phyloP scores from a whole-genome alignment of 495 filamentous ascomycete species.

The Halenospora varia region DNA sequence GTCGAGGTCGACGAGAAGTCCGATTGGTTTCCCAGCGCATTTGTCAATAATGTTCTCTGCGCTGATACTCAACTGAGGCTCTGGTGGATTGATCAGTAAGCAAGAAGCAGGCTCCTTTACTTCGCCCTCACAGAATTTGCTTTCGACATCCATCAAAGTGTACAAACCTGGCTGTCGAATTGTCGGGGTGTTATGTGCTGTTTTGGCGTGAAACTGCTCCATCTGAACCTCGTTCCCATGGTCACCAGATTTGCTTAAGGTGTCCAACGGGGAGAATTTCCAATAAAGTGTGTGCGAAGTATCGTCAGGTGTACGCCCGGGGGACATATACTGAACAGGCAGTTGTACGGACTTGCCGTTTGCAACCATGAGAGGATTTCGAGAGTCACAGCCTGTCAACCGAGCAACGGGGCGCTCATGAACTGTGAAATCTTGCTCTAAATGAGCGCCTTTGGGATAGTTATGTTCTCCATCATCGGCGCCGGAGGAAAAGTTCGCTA shows the following conservation, averaged over 20 bases:
- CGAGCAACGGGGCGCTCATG: conserved; percentile 76
- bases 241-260: conserved; percentile 58
- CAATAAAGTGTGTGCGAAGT: conserved; percentile 56
- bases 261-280: conserved; percentile 64
- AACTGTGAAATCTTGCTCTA: conserved; percentile 76
- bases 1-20: conserved; percentile 80
- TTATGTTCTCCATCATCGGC: conserved; percentile 60
- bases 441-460: conserved; percentile 50
- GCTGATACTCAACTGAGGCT: conserved; percentile 70
- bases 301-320: conserved; percentile 51
- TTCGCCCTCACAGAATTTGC: conserved; percentile 78
- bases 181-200: conserved; percentile 39
- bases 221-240: conserved; percentile 50
- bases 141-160: conserved; percentile 70
- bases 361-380: conserved; percentile 75
- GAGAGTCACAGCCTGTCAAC: conserved; percentile 70
- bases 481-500: conserved; percentile 69
- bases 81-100: conserved; percentile 81
- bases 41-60: conserved; percentile 84
- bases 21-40: conserved; percentile 89
- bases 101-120: conserved; percentile 90
- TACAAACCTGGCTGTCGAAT: conserved; percentile 84
- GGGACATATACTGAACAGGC: conserved; percentile 65
- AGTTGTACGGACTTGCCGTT: conserved; percentile 65
- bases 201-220: conserved; percentile 49